A percentile compares a stretch with the other conserved stretches of the same genome.
Evolutionary conservation across 306 rosid species (phyloP).

Genomic region (Pueraria montana): DNA sequence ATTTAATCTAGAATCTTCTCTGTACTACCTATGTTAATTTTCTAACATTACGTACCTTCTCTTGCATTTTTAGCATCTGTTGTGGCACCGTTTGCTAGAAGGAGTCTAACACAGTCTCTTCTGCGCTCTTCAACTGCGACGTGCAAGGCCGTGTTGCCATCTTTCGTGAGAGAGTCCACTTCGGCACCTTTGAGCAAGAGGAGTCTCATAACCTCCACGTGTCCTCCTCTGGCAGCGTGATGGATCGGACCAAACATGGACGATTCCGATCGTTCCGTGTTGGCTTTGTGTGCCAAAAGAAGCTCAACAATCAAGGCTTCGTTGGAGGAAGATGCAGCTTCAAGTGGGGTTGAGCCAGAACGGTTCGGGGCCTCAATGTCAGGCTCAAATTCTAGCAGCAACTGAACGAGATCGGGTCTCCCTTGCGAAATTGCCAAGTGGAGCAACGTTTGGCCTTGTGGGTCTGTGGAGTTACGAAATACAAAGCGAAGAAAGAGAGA

Average conservation of each 20-base stretch:
- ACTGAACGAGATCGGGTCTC: constrained; percentile 76
- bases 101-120: constrained; percentile 68
- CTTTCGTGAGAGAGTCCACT: constrained; percentile 62
- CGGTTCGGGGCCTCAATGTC: constrained; percentile 62
- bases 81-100: constrained; percentile 69
- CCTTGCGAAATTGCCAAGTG: constrained; percentile 67
- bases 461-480: constrained; percentile 59
- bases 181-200: constrained; percentile 76
- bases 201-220: constrained; percentile 76
- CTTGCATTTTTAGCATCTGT: constrained; percentile 53
- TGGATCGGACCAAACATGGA: constrained; percentile 71
- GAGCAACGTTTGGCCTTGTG: constrained; percentile 68
- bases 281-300: constrained; percentile 71
- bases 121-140: constrained; percentile 67
- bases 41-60: constrained; percentile 49
- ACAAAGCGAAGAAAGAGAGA: too few relatives aligned
- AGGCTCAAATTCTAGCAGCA: constrained; percentile 75
- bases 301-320: constrained; percentile 81
- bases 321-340: constrained; percentile 64
- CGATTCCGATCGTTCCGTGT: constrained; percentile 61
- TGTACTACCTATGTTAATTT: too few relatives aligned
- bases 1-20: too few relatives aligned
- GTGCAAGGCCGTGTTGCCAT: constrained; percentile 82
- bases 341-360: constrained; percentile 70
- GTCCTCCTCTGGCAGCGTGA: constrained; percentile 66